Evolutionary conservation across 768 basidiomycete genomes (phyloP).

Genomic region (Tylopilus sp.): DNA sequence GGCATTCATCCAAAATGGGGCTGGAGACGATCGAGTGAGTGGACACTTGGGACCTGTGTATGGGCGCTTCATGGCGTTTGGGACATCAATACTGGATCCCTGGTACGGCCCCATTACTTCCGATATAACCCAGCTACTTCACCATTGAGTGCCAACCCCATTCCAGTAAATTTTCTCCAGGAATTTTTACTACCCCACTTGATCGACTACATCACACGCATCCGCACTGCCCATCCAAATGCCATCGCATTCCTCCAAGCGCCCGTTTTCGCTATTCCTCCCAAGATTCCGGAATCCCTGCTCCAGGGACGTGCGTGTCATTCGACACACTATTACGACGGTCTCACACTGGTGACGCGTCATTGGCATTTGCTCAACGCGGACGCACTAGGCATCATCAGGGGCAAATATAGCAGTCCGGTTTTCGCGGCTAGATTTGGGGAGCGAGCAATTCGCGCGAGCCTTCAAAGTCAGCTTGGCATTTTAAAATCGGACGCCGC

Average conservation of each 20-base stretch:
- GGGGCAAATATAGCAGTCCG: conserved; percentile 71
- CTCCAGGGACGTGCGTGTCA: conserved; percentile 67
- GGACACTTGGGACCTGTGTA: conserved; percentile 74
- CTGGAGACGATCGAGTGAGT: conserved; percentile 72
- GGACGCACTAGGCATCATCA: conserved; percentile 87
- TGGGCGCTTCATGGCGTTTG: conserved; percentile 92
- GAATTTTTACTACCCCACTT: conserved; percentile 83
- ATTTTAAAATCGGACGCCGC: conserved; percentile 71
- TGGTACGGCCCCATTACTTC: conserved; percentile 80
- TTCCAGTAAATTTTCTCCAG: conserved; percentile 60
- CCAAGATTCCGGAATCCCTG: conserved; percentile 51
- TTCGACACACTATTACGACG: conserved; percentile 92
- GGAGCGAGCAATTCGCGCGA: conserved; percentile 75
- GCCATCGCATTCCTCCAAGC: conserved; percentile 90
- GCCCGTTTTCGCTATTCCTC: conserved; percentile 84
- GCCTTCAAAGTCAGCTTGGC: conserved; percentile 78
- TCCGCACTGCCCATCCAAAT: conserved; percentile 69
- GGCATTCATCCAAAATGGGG: conserved; percentile 72
- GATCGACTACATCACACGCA: conserved; percentile 48
- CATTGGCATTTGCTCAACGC: conserved; percentile 97
- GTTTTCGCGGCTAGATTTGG: conserved; percentile 79
- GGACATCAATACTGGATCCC: conserved; percentile 66
- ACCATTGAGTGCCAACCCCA: conserved; percentile 5
- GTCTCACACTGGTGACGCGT: conserved; percentile 86
- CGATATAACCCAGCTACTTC: conserved; percentile 34